Base-by-base conservation (phyloP, 805 yeast species). In the Suhomyces kilbournensis region DNA sequence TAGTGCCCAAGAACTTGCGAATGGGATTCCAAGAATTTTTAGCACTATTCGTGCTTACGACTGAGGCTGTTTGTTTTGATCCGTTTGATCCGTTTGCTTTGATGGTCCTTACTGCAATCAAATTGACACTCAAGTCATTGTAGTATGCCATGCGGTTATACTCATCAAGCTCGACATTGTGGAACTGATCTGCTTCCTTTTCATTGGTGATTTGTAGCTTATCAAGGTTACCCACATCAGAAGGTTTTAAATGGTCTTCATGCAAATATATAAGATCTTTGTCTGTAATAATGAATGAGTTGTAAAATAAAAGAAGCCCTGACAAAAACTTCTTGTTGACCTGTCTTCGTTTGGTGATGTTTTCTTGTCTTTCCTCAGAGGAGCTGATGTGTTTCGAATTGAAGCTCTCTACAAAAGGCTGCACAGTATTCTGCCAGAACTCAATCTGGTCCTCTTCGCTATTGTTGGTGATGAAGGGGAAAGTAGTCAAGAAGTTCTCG, bases 371-470 rank as follows among this genome's bases (percentile, higher is more conserved):
- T 59, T 90, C 97, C 42, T 81, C 81, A 23, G 92, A 80, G 52
- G 84, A 80, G 56, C 91, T 84, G 47, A 93, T 82, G 43, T 83
- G 81, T 65, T 89, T 83, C 19, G 77, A 70, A 67, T 88, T 86
- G 71, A 94, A 85, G 51, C 85, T 80, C 63, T 91, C 96, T 62
- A 86, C 81, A 62, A 92, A 90, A 23, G 85, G 84, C 68, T 92
- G 97, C 0, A 91, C 84, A 46, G 86, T 85, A 45, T 73, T 76
- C 48, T 82, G 81, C 97, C 97, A 93, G 62, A 93, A 89, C 48
- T 53, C 53, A 14, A 30, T 19, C 58, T 82, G 82, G 43, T 79
- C 78, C 44, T 80, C 77, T 40, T 77, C 70, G 0, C 75, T 60
- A 47, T 74, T 70, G 48, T 71, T 72, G 17, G 84, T 68, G 30